These are phyloP conservation scores for Podila minutissima DNA, from an alignment of 192 early-diverging fungal species.

Conservation along the genomic window DNA sequence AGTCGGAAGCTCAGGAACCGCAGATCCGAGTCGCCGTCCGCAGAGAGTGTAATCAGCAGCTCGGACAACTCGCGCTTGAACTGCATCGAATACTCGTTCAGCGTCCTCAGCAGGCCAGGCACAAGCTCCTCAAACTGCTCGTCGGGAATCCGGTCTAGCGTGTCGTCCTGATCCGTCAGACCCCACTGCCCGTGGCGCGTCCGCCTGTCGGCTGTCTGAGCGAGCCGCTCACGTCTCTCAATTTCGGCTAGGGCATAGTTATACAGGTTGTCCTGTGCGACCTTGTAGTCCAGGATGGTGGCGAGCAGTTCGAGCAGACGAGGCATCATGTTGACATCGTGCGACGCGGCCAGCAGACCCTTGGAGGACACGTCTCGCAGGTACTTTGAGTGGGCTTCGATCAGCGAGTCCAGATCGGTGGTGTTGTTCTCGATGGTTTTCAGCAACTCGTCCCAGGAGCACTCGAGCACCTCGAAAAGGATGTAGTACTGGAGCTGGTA, in stretches of 20 bases:
- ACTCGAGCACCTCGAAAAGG: constrained; percentile 91
- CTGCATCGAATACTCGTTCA: constrained; percentile 53
- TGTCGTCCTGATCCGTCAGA: constrained; percentile 41
- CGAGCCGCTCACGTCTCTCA: constrained; percentile 42
- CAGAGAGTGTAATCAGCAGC: constrained; percentile 65
- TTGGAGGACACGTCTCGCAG: constrained; percentile 73
- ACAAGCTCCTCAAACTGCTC: constrained; percentile 52
- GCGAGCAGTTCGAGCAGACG: constrained; percentile 69
- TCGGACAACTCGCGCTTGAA: constrained; percentile 63
- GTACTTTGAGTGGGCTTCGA: constrained; percentile 82
- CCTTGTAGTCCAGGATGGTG: constrained; percentile 71
- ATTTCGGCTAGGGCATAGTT: constrained; percentile 54
- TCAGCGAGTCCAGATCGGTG: constrained; percentile 83
- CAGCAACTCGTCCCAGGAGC: constrained; percentile 86
- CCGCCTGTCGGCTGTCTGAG: constrained; percentile 38
- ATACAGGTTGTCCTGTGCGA: constrained; percentile 61
- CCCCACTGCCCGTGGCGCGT: constrained; percentile 50
- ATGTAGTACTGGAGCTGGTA: constrained; percentile 95
- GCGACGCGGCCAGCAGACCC: constrained; percentile 63
- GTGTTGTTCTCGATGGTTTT: constrained; percentile 63
- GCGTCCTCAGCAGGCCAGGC: constrained; percentile 50
- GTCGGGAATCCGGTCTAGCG: constrained; percentile 31
- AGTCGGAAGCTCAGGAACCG: constrained; percentile 79
- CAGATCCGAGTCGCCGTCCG: constrained; percentile 75
- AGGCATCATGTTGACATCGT: constrained; percentile 53